Evolutionary conservation across 257 asterid genomes (phyloP).

Genomic region (Handroanthus guayacan): DNA sequence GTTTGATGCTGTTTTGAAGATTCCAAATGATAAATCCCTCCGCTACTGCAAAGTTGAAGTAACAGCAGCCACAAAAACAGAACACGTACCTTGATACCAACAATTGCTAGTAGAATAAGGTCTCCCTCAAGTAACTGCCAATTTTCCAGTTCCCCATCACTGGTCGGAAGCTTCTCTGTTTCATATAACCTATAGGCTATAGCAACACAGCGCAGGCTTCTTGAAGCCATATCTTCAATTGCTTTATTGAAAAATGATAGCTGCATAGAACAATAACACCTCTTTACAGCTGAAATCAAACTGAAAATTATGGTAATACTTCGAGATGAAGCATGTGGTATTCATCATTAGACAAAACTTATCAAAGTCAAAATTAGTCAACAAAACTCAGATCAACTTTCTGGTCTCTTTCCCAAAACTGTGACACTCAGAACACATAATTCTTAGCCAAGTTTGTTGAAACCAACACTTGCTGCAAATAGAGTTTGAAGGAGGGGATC

Average conservation of each 20-base stretch:
- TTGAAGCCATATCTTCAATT: slow-evolving; percentile 68
- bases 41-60: not conserved
- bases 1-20: not conserved
- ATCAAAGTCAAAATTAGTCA: slow-evolving; percentile 2
- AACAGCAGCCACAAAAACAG: slow-evolving; percentile 6
- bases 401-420: not conserved
- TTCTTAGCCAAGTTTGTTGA: not conserved
- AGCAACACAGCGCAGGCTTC: slow-evolving; percentile 79
- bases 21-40: not conserved
- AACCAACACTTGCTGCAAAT: slow-evolving; percentile 4
- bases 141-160: slow-evolving; percentile 57
- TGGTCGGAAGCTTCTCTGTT: slow-evolving; percentile 54
- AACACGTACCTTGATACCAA: slow-evolving; percentile 75
- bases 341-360: slow-evolving; percentile 2
- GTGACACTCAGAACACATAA: not conserved
- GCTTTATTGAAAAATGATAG: slow-evolving; percentile 47
- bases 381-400: slow-evolving; percentile 11
- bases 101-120: slow-evolving; percentile 67
- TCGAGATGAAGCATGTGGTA: not conserved
- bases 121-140: slow-evolving; percentile 76
- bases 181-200: slow-evolving; percentile 58
- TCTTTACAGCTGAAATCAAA: slow-evolving; percentile 1
- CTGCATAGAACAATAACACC: slow-evolving; percentile 41
- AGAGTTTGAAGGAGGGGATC: not conserved
- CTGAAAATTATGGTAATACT: not conserved